These are phyloP conservation scores for Tuber umbilicatum DNA, from an alignment of 495 filamentous ascomycete species.

Conservation along the genomic window DNA sequence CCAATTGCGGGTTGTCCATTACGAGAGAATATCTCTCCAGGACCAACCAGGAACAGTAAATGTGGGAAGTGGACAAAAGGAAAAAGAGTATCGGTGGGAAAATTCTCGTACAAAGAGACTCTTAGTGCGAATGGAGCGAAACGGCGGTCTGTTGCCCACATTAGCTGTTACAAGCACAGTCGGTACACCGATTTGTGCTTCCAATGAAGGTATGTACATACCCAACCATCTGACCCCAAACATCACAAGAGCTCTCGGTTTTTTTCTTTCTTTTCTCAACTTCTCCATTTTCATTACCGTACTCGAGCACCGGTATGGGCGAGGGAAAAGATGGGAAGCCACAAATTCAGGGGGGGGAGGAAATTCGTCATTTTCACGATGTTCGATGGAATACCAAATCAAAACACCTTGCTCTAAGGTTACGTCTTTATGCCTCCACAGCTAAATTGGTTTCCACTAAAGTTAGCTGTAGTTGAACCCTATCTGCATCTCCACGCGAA, in stretches of 20 bases:
- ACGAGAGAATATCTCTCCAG: neutral
- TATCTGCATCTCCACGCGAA: constrained; percentile 4
- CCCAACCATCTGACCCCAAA: neutral
- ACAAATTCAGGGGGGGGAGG: neutral
- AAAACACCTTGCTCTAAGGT: neutral
- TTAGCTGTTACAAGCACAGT: neutral
- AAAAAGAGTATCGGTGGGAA: neutral
- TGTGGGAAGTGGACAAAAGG: neutral
- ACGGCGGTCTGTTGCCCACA: neutral
- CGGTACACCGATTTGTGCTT: neutral
- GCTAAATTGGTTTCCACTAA: neutral
- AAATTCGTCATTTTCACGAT: constrained; percentile 6
- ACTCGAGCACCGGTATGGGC: neutral
- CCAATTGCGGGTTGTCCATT: neutral
- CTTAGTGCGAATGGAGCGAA: neutral
- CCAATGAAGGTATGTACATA: neutral
- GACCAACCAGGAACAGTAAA: neutral
- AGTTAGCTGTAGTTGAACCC: neutral
- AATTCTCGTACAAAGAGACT: neutral
- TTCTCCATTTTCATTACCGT: neutral
- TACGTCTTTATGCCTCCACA: neutral
- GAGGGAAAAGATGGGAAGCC: neutral
- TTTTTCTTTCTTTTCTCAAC: neutral
- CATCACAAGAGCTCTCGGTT: neutral
- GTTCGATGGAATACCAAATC: neutral